Conservation (phyloP, 805 yeast genomes). For the Yamadazyma akitaensis region DNA sequence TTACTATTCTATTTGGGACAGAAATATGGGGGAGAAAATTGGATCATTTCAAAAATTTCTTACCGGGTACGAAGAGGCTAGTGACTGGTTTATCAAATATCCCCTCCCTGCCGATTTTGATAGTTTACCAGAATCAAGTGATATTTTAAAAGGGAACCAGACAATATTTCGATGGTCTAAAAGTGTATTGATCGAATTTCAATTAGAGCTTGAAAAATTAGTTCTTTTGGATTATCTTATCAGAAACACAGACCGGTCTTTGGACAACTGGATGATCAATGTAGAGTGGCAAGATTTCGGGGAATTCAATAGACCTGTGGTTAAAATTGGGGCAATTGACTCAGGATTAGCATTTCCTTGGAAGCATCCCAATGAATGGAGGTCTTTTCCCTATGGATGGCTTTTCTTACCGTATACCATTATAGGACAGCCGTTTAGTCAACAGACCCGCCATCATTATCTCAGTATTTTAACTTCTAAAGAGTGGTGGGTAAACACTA, state of each 20-base stretch:
- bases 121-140: conserved; percentile 38
- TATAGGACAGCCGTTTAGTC: conserved; percentile 66
- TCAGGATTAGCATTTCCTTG: conserved; percentile 75
- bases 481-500: conserved; percentile 69
- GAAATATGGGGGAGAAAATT: conserved; percentile 36
- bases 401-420: conserved; percentile 59
- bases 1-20: conserved; percentile 52
- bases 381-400: conserved; percentile 81
- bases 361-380: conserved; percentile 82
- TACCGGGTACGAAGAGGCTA: conserved; percentile 57
- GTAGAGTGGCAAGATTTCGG: conserved; percentile 39
- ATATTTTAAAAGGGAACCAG: conserved; percentile 9
- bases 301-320: conserved; percentile 25
- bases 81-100: conserved; percentile 49
- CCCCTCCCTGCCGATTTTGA: conserved; percentile 31
- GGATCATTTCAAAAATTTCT: conserved; percentile 70
- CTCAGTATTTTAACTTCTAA: conserved; percentile 56
- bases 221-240: conserved; percentile 69
- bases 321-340: conserved; percentile 69
- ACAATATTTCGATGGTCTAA: conserved; percentile 56
- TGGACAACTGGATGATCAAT: conserved; percentile 76
- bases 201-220: conserved; percentile 62
- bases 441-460: conserved; percentile 51
- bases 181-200: conserved; percentile 45
- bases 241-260: conserved; percentile 71